A percentile compares a stretch with the other conserved stretches of the same genome.
phyloP scores from a whole-genome alignment of 2,329 filamentous ascomycete genomes.

The Ampelomyces quisqualis region DNA sequence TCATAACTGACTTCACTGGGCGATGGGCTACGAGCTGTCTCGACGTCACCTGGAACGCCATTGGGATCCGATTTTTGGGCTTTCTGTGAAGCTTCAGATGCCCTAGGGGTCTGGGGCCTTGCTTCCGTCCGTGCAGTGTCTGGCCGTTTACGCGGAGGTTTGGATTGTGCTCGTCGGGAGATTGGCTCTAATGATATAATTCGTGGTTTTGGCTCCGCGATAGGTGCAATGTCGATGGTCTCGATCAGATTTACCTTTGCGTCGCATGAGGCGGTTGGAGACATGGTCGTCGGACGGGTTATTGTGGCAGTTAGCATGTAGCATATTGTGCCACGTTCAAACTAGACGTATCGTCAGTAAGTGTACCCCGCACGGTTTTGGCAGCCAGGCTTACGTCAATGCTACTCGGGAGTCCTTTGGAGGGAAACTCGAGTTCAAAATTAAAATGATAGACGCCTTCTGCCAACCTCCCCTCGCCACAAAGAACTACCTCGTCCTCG shows the following conservation, averaged over 20 bases:
- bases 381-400: constrained; percentile 70
- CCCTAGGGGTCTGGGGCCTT: constrained; percentile 15
- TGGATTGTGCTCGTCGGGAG: constrained; percentile 67
- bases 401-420: constrained; percentile 76
- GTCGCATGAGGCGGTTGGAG: constrained; percentile 76
- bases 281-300: constrained; percentile 83
- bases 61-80: constrained; percentile 24
- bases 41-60: constrained; percentile 32
- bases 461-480: constrained; percentile 73
- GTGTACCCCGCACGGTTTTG: constrained; percentile 6
- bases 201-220: constrained; percentile 72
- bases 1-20: constrained; percentile 52
- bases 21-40: constrained; percentile 46
- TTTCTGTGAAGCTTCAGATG: constrained; percentile 22
- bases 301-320: constrained; percentile 90
- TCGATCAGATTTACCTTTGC: constrained; percentile 78
- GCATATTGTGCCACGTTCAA: constrained; percentile 88
- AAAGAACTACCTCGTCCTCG: constrained; percentile 77
- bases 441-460: constrained; percentile 77
- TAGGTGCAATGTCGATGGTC: constrained; percentile 76
- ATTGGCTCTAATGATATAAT: constrained; percentile 87
- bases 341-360: constrained; percentile 58
- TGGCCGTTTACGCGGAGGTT: constrained; percentile 42
- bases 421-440: constrained; percentile 70
- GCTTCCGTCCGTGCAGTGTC: constrained; percentile 15